phyloP scores from a whole-genome alignment of 805 yeast genomes.

The Komagataella pastoris region DNA sequence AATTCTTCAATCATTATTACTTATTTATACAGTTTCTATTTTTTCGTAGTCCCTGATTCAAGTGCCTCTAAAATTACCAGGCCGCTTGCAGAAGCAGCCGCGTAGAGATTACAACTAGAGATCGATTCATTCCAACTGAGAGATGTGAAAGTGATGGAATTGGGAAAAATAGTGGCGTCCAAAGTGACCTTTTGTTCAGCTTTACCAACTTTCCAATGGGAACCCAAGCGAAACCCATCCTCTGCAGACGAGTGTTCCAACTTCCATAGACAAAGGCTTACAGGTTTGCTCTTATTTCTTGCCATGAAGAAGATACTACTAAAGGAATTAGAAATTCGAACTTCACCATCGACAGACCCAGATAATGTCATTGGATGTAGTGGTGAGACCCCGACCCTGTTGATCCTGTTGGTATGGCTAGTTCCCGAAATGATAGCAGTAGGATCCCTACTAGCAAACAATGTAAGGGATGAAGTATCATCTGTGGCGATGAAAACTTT shows the following conservation, averaged over 20 bases:
- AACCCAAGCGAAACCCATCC: background rate
- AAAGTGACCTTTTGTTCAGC: background rate
- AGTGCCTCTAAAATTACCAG: background rate
- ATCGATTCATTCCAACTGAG: background rate
- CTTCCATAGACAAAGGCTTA: background rate
- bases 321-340: background rate
- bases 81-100: background rate
- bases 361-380: background rate
- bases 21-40: no score
- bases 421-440: background rate
- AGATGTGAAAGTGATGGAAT: background rate
- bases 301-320: background rate
- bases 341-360: background rate
- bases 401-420: background rate
- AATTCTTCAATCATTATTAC: background rate
- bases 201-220: background rate
- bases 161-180: background rate
- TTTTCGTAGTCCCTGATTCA: background rate
- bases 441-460: background rate
- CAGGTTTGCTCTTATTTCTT: background rate
- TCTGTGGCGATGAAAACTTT: background rate
- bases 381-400: background rate
- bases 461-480: background rate
- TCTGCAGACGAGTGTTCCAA: background rate
- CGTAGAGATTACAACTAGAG: background rate